These are phyloP conservation scores for Lodderomyces orthopsilosis DNA, from an alignment of 1,139 yeast genomes.

Conservation along the genomic window DNA sequence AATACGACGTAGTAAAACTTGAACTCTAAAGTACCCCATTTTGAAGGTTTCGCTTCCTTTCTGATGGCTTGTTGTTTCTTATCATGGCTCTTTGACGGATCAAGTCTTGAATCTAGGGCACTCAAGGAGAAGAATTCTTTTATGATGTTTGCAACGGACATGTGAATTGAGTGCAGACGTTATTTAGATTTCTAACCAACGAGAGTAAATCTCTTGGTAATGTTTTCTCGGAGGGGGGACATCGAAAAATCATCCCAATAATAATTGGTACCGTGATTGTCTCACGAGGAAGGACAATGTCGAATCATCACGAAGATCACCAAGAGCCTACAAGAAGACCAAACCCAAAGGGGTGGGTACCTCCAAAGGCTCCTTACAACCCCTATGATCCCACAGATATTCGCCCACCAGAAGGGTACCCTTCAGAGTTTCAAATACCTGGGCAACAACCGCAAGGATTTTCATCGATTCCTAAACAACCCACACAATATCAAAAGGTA, in stretches of 20 bases:
- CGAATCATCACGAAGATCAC: neutral
- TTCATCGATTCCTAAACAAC: conserved; percentile 62
- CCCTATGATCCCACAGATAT: conserved; percentile 78
- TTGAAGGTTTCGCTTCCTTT: conserved; percentile 48
- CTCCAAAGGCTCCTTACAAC: conserved; percentile 79
- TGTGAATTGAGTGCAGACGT: conserved; percentile 3
- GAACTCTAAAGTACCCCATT: conserved; percentile 79
- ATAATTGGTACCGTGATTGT: too few species aligned
- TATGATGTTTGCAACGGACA: conserved; percentile 19
- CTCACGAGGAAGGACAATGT: neutral
- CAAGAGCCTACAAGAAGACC: conserved; percentile 49
- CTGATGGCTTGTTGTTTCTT: conserved; percentile 41
- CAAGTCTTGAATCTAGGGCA: conserved; percentile 71
- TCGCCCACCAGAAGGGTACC: conserved; percentile 82
- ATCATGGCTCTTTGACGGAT: conserved; percentile 42
- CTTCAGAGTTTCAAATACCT: conserved; percentile 69
- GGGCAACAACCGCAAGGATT: conserved; percentile 53
- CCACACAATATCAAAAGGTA: conserved; percentile 67
- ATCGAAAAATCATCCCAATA: neutral
- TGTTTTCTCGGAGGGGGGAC: neutral
- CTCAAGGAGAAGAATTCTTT: conserved; percentile 64
- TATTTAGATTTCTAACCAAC: neutral
- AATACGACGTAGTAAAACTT: conserved; percentile 62
- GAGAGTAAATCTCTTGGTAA: neutral
- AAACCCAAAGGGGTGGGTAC: conserved; percentile 80